Base-by-base conservation (phyloP, 2,329 filamentous ascomycete species). In the Epichloe coenophiala region DNA sequence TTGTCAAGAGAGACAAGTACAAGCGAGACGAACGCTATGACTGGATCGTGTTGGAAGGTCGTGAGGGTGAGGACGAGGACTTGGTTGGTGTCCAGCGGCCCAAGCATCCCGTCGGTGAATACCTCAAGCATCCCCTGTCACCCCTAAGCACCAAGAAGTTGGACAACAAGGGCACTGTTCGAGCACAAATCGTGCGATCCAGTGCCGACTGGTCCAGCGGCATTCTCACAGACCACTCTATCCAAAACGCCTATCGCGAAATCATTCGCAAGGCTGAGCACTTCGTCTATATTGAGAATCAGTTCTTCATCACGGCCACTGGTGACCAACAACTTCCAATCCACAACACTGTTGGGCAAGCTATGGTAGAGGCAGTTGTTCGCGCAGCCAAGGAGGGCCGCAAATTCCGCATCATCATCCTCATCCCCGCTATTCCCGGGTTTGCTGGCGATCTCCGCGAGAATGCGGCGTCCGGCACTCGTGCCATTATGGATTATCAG, bases 401-500 rank as follows among this genome's bases (percentile, higher is more conserved):
- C 47, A 95, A 94, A 58, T 98, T 97, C 72, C 76, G 86, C 23
- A 80, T 98, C 56, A 95, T 98, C 54, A 78, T 95, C 51, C 59
- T 97, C 23, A 94, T 97, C 48, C 93, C 93, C 2, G 84, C 88
- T 1, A 84, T 98, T 51, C 91, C 93, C 7, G 93, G 91, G 0
- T 98, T 98, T 59, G 90, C 91, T 0, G 91, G 91, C 44, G 91
- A 97, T 62, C 74, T 98, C 33, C 75, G 90, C 51, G 81, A 89
- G 12, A 82, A 87, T 58, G 88, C 86, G 19, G 91, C 91, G 0
- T 80, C 80, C 1, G 91, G 91, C 9, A 97, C 91, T 0, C 71
- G 88, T 46, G 91, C 90, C 11, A 98, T 97, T 60, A 97, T 98
- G 88, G 90, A 97, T 64, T 97, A 95, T 62, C 93, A 97, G 64